phyloP scores from a whole-genome alignment of 495 filamentous ascomycete species.

The Chaetomium tenue region DNA sequence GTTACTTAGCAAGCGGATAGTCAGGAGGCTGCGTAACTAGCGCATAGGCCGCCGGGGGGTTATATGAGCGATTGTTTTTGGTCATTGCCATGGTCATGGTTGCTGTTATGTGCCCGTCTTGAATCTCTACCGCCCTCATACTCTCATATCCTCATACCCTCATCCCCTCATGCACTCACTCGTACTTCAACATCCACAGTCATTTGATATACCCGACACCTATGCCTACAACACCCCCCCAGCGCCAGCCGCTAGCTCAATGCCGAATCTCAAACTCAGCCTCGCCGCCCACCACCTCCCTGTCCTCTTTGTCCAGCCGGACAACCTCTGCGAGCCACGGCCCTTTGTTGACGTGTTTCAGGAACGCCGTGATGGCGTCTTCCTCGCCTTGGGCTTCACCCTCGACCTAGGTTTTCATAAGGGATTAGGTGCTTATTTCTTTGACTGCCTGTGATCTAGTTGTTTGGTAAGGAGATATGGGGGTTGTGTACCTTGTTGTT shows the following conservation, averaged over 20 bases:
- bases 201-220: background rate
- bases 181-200: too few relatives aligned
- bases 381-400: slow-evolving; percentile 82
- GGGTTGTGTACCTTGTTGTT: slow-evolving; percentile 74
- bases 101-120: background rate
- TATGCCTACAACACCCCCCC: background rate
- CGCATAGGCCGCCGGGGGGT: background rate
- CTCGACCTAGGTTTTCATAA: slow-evolving; percentile 59
- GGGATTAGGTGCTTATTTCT: background rate
- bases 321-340: slow-evolving; percentile 66
- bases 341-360: slow-evolving; percentile 75
- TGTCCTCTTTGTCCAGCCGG: slow-evolving; percentile 65
- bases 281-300: slow-evolving; percentile 62
- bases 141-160: too few relatives aligned
- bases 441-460: too few relatives aligned
- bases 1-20: background rate
- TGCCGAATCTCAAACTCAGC: slow-evolving; percentile 57
- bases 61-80: background rate
- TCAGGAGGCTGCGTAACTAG: background rate
- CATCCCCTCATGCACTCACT: too few relatives aligned
- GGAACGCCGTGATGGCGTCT: slow-evolving; percentile 60
- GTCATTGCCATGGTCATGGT: background rate
- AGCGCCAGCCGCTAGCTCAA: slow-evolving; percentile 19
- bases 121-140: too few relatives aligned
- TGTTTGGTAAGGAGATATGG: too few relatives aligned